A percentile compares a stretch with the other conserved stretches of the same genome.
Conservation (phyloP, 768 basidiomycete genomes). For the Termitomyces sp. region DNA sequence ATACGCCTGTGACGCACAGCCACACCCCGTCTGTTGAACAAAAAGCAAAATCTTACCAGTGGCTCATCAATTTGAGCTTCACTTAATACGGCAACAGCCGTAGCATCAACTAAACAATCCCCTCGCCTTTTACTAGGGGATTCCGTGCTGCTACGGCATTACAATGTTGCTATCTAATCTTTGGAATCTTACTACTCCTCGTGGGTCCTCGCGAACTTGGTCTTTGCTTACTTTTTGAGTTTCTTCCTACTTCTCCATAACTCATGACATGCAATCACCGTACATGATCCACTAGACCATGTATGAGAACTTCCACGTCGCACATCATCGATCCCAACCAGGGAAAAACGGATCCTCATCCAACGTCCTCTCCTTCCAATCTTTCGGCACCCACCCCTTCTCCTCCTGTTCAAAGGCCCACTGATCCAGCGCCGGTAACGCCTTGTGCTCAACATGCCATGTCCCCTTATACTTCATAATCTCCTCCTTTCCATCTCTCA, state of each 20-base stretch:
- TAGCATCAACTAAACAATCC: constrained; percentile 29
- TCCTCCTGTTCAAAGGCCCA: constrained; percentile 54
- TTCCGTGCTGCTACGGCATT: constrained; percentile 27
- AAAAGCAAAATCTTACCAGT: constrained; percentile 14
- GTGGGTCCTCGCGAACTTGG: constrained; percentile 3
- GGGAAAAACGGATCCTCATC: constrained; percentile 55
- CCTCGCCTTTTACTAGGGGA: constrained; percentile 36
- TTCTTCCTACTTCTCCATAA: too few species aligned
- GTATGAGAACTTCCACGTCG: background rate
- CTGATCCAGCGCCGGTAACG: constrained; percentile 43
- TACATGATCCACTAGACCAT: background rate
- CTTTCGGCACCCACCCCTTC: constrained; percentile 43
- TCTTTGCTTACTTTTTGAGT: background rate
- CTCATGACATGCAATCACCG: too few species aligned
- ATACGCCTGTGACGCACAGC: too few species aligned
- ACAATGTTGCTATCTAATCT: constrained; percentile 25
- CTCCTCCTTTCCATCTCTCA: constrained; percentile 37
- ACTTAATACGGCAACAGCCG: constrained; percentile 20
- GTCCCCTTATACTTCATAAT: constrained; percentile 47
- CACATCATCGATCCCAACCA: constrained; percentile 33
- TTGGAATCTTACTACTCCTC: constrained; percentile 19
- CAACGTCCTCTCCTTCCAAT: constrained; percentile 50
- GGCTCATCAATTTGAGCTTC: background rate
- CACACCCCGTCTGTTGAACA: constrained; percentile 20
- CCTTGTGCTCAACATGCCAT: constrained; percentile 39